A percentile compares a stretch with the other conserved stretches of the same genome.
phyloP scores from a whole-genome alignment of 192 early-diverging fungal genomes.

The Coemansia sp. region DNA sequence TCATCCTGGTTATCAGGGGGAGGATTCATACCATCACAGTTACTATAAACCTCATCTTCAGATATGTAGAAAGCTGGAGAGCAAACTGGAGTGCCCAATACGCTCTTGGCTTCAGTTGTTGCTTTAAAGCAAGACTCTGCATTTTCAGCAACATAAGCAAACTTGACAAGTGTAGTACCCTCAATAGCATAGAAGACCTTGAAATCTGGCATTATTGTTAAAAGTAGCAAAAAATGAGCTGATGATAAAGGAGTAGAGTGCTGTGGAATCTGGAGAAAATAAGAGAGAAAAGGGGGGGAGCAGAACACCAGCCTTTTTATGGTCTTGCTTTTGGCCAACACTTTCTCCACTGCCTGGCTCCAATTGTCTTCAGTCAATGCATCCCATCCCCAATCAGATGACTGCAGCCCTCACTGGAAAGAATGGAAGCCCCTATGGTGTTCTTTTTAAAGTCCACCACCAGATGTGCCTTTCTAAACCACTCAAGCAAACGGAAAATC shows the following conservation, averaged over 20 bases:
- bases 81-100: background rate
- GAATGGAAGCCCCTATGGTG: background rate
- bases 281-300: background rate
- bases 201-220: background rate
- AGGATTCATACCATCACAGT: background rate
- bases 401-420: background rate
- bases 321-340: background rate
- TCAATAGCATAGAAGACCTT: background rate
- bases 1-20: background rate
- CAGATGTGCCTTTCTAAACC: too few species aligned
- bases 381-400: background rate
- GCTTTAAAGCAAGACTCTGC: background rate
- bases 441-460: constrained; percentile 4
- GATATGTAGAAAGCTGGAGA: background rate
- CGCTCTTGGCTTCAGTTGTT: background rate
- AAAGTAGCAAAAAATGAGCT: background rate
- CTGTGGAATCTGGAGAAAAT: background rate
- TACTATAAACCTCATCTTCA: background rate
- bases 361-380: background rate
- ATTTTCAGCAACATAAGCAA: background rate
- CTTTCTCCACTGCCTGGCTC: too few species aligned
- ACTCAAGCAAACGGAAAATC: too few species aligned
- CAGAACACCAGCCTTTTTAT: background rate
- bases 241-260: background rate
- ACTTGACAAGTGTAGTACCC: background rate